phyloP scores from a whole-genome alignment of 768 basidiomycete species.

The Pulveroboletus ravenelii region DNA sequence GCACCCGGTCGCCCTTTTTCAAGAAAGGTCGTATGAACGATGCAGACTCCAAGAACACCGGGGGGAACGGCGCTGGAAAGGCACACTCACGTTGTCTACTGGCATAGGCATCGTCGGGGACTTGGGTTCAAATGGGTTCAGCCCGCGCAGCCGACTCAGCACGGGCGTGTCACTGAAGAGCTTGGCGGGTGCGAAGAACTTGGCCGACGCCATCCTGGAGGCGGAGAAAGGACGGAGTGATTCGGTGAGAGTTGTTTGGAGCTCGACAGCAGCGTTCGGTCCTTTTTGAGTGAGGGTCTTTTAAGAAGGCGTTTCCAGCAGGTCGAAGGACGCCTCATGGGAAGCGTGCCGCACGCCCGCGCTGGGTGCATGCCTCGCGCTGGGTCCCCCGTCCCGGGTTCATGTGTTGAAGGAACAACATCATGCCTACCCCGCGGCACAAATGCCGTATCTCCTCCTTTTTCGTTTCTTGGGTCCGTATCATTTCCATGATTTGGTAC shows the following conservation, averaged over 20 bases:
- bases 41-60: too few species aligned
- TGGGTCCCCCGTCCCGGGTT: constrained; percentile 5
- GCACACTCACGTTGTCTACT: constrained; percentile 26
- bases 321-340: constrained; percentile 27
- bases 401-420: constrained; percentile 1
- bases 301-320: constrained; percentile 18
- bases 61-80: neutral
- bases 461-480: neutral
- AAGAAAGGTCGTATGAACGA: neutral
- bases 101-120: constrained; percentile 24
- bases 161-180: constrained; percentile 24
- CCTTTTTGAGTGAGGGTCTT: constrained; percentile 10
- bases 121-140: constrained; percentile 24
- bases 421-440: constrained; percentile 4
- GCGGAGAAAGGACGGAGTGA: constrained; percentile 12
- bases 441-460: constrained; percentile 2
- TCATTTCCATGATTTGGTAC: neutral
- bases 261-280: constrained; percentile 21
- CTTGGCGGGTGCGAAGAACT: constrained; percentile 15
- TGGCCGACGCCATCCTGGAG: constrained; percentile 22
- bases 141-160: constrained; percentile 20
- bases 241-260: constrained; percentile 11
- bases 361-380: constrained; percentile 15
- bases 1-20: constrained; percentile 27
- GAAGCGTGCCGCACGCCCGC: constrained; percentile 28